A percentile compares a stretch with the other conserved stretches of the same genome.
phyloP scores from a whole-genome alignment of 177 flowering plant genomes.

The Vitis hybrid region DNA sequence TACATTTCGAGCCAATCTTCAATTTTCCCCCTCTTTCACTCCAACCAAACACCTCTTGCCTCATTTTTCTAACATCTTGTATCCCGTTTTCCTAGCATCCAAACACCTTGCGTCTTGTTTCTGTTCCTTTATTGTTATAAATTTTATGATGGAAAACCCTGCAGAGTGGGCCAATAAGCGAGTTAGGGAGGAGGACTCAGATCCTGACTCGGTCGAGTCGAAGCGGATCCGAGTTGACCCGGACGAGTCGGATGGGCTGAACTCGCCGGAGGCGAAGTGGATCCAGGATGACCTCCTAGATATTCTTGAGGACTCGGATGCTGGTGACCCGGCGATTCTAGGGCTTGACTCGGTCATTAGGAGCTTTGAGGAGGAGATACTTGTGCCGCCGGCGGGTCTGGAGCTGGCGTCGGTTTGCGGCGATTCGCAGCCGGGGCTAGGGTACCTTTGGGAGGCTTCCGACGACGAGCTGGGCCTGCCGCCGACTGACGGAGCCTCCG shows the following conservation, averaged over 20 bases:
- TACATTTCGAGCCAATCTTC: too few species aligned
- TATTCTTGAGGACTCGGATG: constrained; percentile 38
- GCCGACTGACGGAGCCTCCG: constrained; percentile 22
- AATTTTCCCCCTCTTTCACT: too few species aligned
- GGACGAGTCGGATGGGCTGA: constrained; percentile 6
- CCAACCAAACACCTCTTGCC: too few species aligned
- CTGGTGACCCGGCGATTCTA: constrained; percentile 20
- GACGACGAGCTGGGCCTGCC: constrained; percentile 64
- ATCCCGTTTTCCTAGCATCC: too few species aligned
- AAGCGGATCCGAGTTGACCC: not conserved
- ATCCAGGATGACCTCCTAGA: constrained; percentile 35
- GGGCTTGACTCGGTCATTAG: constrained; percentile 47
- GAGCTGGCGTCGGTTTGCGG: constrained; percentile 14
- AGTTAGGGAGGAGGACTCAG: constrained; percentile 10
- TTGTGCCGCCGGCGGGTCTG: constrained; percentile 5
- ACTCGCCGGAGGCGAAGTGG: constrained; percentile 23
- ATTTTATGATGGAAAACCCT: not conserved
- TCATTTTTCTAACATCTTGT: too few species aligned
- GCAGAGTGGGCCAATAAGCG: constrained; percentile 18
- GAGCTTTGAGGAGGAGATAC: constrained; percentile 52
- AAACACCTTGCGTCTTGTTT: too few species aligned
- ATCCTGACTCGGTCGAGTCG: not conserved
- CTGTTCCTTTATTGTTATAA: too few species aligned
- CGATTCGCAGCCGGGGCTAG: constrained; percentile 34
- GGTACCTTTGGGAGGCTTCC: constrained; percentile 46